Evolutionary conservation across 768 basidiomycete species (phyloP).

Genomic region (Gelatoporia subvermispora): DNA sequence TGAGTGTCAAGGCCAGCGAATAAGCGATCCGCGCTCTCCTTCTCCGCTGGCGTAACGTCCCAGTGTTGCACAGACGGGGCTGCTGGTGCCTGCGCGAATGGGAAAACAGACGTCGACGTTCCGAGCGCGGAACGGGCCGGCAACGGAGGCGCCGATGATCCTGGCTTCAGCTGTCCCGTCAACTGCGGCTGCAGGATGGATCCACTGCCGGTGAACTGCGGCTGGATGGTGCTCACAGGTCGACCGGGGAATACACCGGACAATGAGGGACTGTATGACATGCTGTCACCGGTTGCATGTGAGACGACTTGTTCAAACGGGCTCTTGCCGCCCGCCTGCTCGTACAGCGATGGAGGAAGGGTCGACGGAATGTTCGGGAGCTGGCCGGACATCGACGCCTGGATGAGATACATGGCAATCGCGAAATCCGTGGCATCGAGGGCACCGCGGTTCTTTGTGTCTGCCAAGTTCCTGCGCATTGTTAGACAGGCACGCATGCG

Average conservation of each 20-base stretch:
- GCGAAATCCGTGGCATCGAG: conserved; percentile 91
- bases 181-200: conserved; percentile 50
- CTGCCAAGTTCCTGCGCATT: conserved; percentile 77
- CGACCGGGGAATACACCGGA: conserved; percentile 34
- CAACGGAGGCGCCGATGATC: conserved; percentile 21
- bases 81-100: conserved; percentile 9
- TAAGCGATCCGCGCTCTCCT: conserved; percentile 67
- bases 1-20: conserved; percentile 80
- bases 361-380: conserved; percentile 64
- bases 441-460: conserved; percentile 85
- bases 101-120: conserved; percentile 10
- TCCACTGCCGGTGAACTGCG: conserved; percentile 41
- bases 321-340: conserved; percentile 50
- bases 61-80: conserved; percentile 39
- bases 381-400: conserved; percentile 81
- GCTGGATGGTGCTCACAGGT: conserved; percentile 38
- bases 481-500: neutral
- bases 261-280: conserved; percentile 54
- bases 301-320: conserved; percentile 37
- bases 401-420: conserved; percentile 95
- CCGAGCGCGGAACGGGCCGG: conserved; percentile 20
- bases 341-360: conserved; percentile 82
- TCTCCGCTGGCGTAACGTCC: conserved; percentile 83
- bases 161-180: conserved; percentile 45
- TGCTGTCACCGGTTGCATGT: conserved; percentile 56